Conservation (phyloP, 2,329 filamentous ascomycete species). For the Diaporthe sp. region DNA sequence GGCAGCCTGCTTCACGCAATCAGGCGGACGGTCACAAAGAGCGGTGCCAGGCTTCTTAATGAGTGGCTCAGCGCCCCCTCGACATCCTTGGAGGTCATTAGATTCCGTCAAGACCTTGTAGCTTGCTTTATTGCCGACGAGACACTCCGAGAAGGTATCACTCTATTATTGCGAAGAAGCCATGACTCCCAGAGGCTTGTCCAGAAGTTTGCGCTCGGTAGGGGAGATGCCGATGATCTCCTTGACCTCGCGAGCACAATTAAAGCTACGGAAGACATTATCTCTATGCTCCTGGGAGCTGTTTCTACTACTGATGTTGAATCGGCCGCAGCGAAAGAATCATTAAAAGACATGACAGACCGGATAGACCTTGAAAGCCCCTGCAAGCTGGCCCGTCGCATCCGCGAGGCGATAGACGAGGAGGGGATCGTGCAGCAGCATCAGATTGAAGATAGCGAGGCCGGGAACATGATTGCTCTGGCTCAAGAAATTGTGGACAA, state of each 20-base stretch:
- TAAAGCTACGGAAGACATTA: slow-evolving; percentile 77
- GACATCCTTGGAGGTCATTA: slow-evolving; percentile 85
- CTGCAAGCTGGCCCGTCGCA: slow-evolving; percentile 76
- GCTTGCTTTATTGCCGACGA: slow-evolving; percentile 77
- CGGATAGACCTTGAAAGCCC: slow-evolving; percentile 79
- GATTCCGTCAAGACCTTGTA: slow-evolving; percentile 84
- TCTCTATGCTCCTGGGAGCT: slow-evolving; percentile 57
- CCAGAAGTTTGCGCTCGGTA: slow-evolving; percentile 93
- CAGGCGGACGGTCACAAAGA: slow-evolving; percentile 89
- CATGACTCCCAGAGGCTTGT: slow-evolving; percentile 91
- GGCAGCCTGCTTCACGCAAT: slow-evolving; percentile 94
- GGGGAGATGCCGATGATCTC: slow-evolving; percentile 93
- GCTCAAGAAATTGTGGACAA: slow-evolving; percentile 78
- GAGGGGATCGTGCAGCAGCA: slow-evolving; percentile 89
- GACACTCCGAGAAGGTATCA: slow-evolving; percentile 78
- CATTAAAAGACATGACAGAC: slow-evolving; percentile 60
- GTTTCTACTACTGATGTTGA: slow-evolving; percentile 24
- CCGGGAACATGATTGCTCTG: slow-evolving; percentile 77
- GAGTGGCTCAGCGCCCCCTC: slow-evolving; percentile 92
- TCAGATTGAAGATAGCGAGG: slow-evolving; percentile 79
- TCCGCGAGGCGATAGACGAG: slow-evolving; percentile 88
- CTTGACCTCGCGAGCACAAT: slow-evolving; percentile 87
- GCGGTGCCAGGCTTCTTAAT: slow-evolving; percentile 85
- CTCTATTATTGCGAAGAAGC: slow-evolving; percentile 77
- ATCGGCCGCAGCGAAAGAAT: slow-evolving; percentile 45